phyloP scores from a whole-genome alignment of 108 stramenopile genomes.

The Cyclotella choctawhatcheeana region DNA sequence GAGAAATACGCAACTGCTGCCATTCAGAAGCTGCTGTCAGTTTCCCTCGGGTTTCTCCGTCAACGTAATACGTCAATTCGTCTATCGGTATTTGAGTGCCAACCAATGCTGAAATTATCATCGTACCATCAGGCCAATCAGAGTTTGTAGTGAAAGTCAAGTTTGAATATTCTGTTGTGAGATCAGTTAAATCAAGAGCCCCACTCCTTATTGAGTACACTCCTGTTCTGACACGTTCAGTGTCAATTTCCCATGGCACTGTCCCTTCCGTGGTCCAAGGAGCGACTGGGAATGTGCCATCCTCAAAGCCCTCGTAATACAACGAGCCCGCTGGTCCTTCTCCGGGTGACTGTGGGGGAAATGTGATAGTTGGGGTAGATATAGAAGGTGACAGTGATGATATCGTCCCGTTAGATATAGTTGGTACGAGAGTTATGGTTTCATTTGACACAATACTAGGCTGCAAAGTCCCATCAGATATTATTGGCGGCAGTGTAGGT shows the following conservation, averaged over 20 bases:
- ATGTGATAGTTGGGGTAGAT: slow-evolving; percentile 2
- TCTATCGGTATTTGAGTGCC: slow-evolving; percentile 26
- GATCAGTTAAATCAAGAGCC: slow-evolving; percentile 5
- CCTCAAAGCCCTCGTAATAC: slow-evolving; percentile 26
- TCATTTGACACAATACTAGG: background rate
- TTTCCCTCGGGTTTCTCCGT: slow-evolving; percentile 24
- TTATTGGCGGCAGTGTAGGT: background rate
- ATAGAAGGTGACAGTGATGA: background rate
- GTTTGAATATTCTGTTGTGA: slow-evolving; percentile 27
- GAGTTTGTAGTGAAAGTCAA: slow-evolving; percentile 26
- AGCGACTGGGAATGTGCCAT: slow-evolving; percentile 13
- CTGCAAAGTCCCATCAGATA: background rate
- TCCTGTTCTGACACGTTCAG: slow-evolving; percentile 25
- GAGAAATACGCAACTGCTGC: slow-evolving; percentile 6
- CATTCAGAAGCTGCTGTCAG: slow-evolving; percentile 1
- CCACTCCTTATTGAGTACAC: slow-evolving; percentile 42
- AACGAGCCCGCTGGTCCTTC: slow-evolving; percentile 20
- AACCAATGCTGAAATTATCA: slow-evolving; percentile 24
- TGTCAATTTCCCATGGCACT: slow-evolving; percentile 23
- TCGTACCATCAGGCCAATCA: slow-evolving; percentile 18
- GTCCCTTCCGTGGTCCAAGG: slow-evolving; percentile 35
- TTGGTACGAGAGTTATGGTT: slow-evolving; percentile 5
- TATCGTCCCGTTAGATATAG: background rate
- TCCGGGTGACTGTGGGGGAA: background rate
- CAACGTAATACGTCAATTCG: slow-evolving; percentile 30